phyloP scores from a whole-genome alignment of 805 yeast species.

The Allodekkera sacchari region DNA sequence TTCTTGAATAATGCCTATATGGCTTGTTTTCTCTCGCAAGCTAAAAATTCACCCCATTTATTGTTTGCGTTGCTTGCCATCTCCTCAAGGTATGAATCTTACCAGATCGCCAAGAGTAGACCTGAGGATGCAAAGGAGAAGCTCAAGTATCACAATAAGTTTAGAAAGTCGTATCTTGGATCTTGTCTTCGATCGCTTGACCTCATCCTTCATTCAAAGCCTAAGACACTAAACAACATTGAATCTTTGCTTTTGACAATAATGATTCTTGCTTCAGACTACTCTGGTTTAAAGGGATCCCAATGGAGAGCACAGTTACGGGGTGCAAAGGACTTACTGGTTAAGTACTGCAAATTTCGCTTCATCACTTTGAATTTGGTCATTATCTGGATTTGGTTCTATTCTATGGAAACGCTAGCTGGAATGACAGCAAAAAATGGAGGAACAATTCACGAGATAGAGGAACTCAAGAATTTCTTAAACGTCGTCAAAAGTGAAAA shows the following conservation, averaged over 20 bases:
- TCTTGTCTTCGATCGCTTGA: conserved; percentile 58
- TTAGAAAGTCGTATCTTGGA: conserved; percentile 51
- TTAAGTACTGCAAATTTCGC: conserved; percentile 34
- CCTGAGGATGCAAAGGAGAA: conserved; percentile 8
- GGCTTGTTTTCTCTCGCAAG: conserved; percentile 23
- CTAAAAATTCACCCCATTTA: conserved; percentile 47
- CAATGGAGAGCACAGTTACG: conserved; percentile 63
- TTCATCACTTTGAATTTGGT: conserved; percentile 27
- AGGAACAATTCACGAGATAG: conserved; percentile 46
- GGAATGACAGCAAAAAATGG: conserved; percentile 50
- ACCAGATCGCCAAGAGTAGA: conserved; percentile 18
- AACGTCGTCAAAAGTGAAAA: conserved; percentile 19
- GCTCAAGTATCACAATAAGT: conserved; percentile 43
- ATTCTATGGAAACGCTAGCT: conserved; percentile 54
- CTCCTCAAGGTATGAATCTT: conserved; percentile 49
- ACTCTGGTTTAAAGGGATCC: conserved; percentile 48
- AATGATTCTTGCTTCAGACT: conserved; percentile 55
- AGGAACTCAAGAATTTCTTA: conserved; percentile 35
- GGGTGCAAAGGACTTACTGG: conserved; percentile 58
- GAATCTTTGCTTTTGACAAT: conserved; percentile 67
- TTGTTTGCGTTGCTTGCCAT: conserved; percentile 66
- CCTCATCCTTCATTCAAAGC: conserved; percentile 34
- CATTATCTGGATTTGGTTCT: conserved; percentile 46
- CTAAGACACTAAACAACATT: conserved; percentile 41
- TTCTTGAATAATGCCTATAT: conserved; percentile 26